These are phyloP conservation scores for Lecanosticta acicola DNA, from an alignment of 2,329 filamentous ascomycete species.

Conservation along the genomic window DNA sequence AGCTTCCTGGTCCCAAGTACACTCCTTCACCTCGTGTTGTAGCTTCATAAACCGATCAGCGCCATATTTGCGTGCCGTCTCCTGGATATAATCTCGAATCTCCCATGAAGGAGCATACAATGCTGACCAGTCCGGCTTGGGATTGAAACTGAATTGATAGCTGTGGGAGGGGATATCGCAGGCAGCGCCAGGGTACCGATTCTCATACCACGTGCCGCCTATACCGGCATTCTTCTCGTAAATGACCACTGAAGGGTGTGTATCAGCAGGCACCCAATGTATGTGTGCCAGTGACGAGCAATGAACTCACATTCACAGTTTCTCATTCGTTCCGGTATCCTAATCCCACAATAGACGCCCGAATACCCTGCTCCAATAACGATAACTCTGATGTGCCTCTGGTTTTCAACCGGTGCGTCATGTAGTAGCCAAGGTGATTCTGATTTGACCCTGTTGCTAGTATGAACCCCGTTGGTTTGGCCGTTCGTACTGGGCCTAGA, in stretches of 20 bases:
- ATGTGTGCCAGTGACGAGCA: background rate
- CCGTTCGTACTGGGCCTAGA: conserved; percentile 8
- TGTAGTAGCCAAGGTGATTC: conserved; percentile 29
- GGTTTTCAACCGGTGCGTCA: conserved; percentile 39
- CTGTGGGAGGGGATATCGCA: conserved; percentile 41
- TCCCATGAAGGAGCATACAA: conserved; percentile 37
- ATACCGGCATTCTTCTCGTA: conserved; percentile 42
- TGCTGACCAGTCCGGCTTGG: conserved; percentile 38
- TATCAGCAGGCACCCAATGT: background rate
- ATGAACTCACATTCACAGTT: conserved; percentile 31
- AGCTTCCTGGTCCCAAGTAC: conserved; percentile 13
- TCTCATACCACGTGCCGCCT: conserved; percentile 18
- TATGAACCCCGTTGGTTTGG: conserved; percentile 11
- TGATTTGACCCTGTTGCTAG: background rate
- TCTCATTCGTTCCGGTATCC: conserved; percentile 37
- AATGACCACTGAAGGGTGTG: conserved; percentile 27
- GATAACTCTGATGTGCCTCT: conserved; percentile 39
- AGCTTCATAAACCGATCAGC: conserved; percentile 30
- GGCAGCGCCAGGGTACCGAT: conserved; percentile 40
- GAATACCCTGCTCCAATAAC: conserved; percentile 43
- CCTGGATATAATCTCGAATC: conserved; percentile 16
- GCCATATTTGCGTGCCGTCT: conserved; percentile 16
- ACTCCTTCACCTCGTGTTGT: conserved; percentile 11
- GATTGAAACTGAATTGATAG: conserved; percentile 42
- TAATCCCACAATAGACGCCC: conserved; percentile 41